phyloP scores from a whole-genome alignment of 2,329 filamentous ascomycete genomes.

The Calcarisporium arbuscula region DNA sequence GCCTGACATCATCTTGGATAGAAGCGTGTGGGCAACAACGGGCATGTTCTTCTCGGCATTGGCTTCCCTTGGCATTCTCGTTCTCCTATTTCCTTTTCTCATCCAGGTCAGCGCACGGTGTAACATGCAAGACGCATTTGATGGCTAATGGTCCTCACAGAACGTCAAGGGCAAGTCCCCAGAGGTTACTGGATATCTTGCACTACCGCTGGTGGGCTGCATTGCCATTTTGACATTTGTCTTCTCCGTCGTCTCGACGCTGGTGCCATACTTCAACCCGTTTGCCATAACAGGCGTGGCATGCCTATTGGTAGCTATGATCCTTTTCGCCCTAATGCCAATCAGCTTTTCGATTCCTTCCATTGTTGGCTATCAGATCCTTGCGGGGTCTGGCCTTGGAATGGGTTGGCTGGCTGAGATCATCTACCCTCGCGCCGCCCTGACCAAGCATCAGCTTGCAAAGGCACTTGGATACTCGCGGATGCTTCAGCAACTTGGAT shows the following conservation, averaged over 20 bases:
- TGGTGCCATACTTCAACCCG: background rate
- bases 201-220: background rate
- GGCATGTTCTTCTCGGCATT: slow-evolving; percentile 2
- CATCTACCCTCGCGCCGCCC: slow-evolving; percentile 2
- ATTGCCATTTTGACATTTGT: slow-evolving; percentile 1
- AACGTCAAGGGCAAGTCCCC: too few species aligned
- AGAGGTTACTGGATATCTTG: too few species aligned
- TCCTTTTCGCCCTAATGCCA: background rate
- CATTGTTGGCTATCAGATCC: slow-evolving; percentile 1
- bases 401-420: slow-evolving; percentile 5
- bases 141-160: too few species aligned
- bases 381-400: slow-evolving; percentile 2
- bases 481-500: slow-evolving; percentile 4
- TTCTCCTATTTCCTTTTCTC: slow-evolving; percentile 2
- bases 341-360: background rate
- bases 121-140: too few species aligned
- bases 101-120: slow-evolving; percentile 3
- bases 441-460: slow-evolving; percentile 1
- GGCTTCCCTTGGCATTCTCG: background rate
- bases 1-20: background rate
- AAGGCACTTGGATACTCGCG: slow-evolving; percentile 2
- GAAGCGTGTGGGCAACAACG: slow-evolving; percentile 1
- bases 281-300: too few species aligned
- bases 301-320: too few species aligned
- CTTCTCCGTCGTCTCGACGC: slow-evolving; percentile 3